These are phyloP conservation scores for Populus alba DNA, from an alignment of 345 rosid species.

Conservation along the genomic window DNA sequence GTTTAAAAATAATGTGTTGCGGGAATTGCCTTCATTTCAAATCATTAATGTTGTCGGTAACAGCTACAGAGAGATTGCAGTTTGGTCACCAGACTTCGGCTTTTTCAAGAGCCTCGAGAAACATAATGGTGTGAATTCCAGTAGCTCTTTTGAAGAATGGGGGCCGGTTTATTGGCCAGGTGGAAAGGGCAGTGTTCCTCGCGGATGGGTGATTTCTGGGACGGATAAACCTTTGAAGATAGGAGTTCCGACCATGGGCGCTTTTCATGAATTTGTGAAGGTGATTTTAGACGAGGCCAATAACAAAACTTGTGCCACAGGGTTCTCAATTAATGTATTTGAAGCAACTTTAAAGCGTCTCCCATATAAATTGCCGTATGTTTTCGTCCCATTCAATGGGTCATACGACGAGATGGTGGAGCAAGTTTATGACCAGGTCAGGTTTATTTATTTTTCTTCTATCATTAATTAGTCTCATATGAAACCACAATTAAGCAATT, in stretches of 20 bases:
- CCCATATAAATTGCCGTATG: conserved; percentile 19
- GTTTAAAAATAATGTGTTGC: conserved; percentile 13
- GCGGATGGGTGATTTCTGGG: conserved; percentile 14
- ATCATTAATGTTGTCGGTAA: conserved; percentile 33
- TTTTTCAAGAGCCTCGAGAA: background rate
- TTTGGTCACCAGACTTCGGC: conserved; percentile 28
- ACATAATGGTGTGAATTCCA: background rate
- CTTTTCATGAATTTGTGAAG: conserved; percentile 29
- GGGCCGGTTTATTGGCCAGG: conserved; percentile 35
- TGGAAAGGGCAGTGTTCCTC: conserved; percentile 20
- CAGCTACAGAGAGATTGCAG: conserved; percentile 28
- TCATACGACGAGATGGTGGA: conserved; percentile 33
- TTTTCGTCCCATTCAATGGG: conserved; percentile 25
- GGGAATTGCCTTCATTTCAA: conserved; percentile 10
- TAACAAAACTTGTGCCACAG: conserved; percentile 15
- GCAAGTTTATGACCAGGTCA: conserved; percentile 25
- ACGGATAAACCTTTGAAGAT: conserved; percentile 20
- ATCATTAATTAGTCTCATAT: no score
- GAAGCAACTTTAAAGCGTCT: conserved; percentile 20
- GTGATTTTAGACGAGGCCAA: conserved; percentile 9
- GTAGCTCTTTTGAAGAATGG: conserved; percentile 3
- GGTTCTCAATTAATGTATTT: conserved; percentile 36
- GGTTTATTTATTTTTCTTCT: background rate
- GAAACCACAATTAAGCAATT: no score
- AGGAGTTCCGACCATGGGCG: conserved; percentile 32